These are phyloP conservation scores for Penicillium taxi DNA, from an alignment of 495 filamentous ascomycete species.

Conservation along the genomic window DNA sequence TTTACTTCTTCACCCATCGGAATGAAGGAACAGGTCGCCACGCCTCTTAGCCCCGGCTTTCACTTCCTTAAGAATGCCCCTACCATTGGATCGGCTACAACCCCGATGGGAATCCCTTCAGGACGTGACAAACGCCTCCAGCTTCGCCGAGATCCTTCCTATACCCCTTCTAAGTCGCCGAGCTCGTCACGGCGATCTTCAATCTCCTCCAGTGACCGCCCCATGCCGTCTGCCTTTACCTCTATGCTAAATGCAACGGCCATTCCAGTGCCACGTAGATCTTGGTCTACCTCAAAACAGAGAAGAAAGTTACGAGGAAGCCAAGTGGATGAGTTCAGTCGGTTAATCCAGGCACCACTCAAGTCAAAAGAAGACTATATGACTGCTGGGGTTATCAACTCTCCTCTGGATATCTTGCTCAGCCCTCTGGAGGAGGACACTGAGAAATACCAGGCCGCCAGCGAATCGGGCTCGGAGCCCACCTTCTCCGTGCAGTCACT, in stretches of 20 bases:
- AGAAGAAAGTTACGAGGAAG: conserved; percentile 34
- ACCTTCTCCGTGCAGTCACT: conserved; percentile 43
- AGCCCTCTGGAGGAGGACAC: conserved; percentile 39
- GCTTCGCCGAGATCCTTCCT: conserved; percentile 15
- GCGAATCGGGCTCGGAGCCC: conserved; percentile 33
- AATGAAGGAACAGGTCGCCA: conserved; percentile 8
- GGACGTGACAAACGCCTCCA: conserved; percentile 25
- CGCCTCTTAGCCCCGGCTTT: conserved; percentile 7
- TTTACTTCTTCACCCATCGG: conserved; percentile 26
- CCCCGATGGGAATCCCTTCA: conserved; percentile 39
- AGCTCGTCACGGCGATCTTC: conserved; percentile 24
- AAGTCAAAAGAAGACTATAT: conserved; percentile 24
- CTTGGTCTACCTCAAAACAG: conserved; percentile 23
- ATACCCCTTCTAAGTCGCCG: conserved; percentile 16
- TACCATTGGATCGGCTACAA: conserved; percentile 12
- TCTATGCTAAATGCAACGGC: conserved; percentile 40
- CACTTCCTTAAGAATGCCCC: conserved; percentile 10
- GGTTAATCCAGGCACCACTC: conserved; percentile 36
- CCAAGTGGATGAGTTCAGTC: conserved; percentile 41
- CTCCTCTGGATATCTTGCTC: conserved; percentile 37
- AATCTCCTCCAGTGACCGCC: conserved; percentile 24
- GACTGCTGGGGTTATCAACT: conserved; percentile 24
- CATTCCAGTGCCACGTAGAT: conserved; percentile 35
- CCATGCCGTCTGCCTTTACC: conserved; percentile 29
- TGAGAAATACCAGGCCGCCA: conserved; percentile 24